A percentile compares a stretch with the other conserved stretches of the same genome.
These are phyloP conservation scores for Leptographium lundbergii DNA, from an alignment of 2,329 filamentous ascomycete species.

Conservation along the genomic window DNA sequence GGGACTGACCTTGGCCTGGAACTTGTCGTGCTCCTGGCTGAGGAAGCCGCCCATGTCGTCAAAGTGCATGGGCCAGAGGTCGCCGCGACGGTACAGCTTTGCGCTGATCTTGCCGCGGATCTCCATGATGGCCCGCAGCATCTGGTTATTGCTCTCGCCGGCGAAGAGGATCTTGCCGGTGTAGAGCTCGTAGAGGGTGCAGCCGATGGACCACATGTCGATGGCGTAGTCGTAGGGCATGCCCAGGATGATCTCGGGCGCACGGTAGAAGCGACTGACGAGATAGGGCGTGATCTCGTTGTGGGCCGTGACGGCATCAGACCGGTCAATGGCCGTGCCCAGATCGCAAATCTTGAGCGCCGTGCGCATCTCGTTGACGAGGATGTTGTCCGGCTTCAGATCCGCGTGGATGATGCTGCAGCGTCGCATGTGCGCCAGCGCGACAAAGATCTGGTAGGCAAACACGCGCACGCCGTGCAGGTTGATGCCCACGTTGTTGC, in stretches of 20 bases:
- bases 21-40: slow-evolving; percentile 74
- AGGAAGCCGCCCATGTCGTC: slow-evolving; percentile 74
- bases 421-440: slow-evolving; percentile 74
- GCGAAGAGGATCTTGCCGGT: slow-evolving; percentile 96
- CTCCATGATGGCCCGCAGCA: slow-evolving; percentile 94
- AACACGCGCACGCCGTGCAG: slow-evolving; percentile 77
- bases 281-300: slow-evolving; percentile 90
- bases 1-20: slow-evolving; percentile 59
- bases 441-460: slow-evolving; percentile 87
- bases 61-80: slow-evolving; percentile 67
- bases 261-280: slow-evolving; percentile 93
- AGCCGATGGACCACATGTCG: slow-evolving; percentile 96
- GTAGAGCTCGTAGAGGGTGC: slow-evolving; percentile 92
- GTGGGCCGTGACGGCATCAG: slow-evolving; percentile 56
- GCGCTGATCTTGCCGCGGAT: slow-evolving; percentile 83
- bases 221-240: slow-evolving; percentile 90
- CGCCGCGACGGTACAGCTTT: slow-evolving; percentile 75
- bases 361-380: slow-evolving; percentile 76
- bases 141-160: slow-evolving; percentile 93
- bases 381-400: slow-evolving; percentile 93
- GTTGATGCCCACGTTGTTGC: slow-evolving; percentile 86
- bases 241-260: slow-evolving; percentile 94
- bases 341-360: slow-evolving; percentile 91
- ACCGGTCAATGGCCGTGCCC: slow-evolving; percentile 85
- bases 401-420: slow-evolving; percentile 93